phyloP scores from a whole-genome alignment of 1,139 yeast species.

The Kodamaea anthophila region DNA sequence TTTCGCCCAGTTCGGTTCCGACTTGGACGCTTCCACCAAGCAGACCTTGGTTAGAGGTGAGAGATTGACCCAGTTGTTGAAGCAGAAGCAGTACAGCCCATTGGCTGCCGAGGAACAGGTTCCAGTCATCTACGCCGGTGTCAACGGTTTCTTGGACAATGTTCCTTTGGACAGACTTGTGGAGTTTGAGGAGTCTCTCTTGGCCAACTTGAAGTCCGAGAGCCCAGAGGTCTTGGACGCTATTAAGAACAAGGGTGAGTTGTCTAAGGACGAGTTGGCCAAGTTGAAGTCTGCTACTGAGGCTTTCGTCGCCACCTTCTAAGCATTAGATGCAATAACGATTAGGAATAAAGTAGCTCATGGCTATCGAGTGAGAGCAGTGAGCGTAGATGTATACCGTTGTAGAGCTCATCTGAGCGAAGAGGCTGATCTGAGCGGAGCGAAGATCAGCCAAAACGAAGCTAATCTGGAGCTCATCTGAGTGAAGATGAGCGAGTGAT shows the following conservation, averaged over 20 bases:
- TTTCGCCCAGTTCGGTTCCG: slow-evolving; percentile 99
- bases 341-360: no score
- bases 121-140: slow-evolving; percentile 98
- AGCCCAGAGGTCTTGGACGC: slow-evolving; percentile 78
- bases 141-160: slow-evolving; percentile 95
- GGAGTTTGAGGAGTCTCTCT: slow-evolving; percentile 90
- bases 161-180: slow-evolving; percentile 81
- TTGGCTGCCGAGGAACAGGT: slow-evolving; percentile 98
- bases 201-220: slow-evolving; percentile 85
- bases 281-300: slow-evolving; percentile 88
- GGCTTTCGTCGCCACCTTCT: slow-evolving; percentile 85
- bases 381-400: no score
- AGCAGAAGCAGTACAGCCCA: slow-evolving; percentile 97
- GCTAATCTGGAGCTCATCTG: no score
- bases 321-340: slow-evolving; percentile 15
- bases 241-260: slow-evolving; percentile 85
- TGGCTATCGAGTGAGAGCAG: no score
- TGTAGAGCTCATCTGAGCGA: no score
- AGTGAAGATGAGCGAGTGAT: no score
- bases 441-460: no score
- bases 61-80: slow-evolving; percentile 98
- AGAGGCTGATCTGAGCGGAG: no score
- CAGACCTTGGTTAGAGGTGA: slow-evolving; percentile 99
- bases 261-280: slow-evolving; percentile 80
- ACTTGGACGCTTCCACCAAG: slow-evolving; percentile 99